Conservation (phyloP, 805 yeast genomes). For the Saccharomycopsis selenospora region DNA sequence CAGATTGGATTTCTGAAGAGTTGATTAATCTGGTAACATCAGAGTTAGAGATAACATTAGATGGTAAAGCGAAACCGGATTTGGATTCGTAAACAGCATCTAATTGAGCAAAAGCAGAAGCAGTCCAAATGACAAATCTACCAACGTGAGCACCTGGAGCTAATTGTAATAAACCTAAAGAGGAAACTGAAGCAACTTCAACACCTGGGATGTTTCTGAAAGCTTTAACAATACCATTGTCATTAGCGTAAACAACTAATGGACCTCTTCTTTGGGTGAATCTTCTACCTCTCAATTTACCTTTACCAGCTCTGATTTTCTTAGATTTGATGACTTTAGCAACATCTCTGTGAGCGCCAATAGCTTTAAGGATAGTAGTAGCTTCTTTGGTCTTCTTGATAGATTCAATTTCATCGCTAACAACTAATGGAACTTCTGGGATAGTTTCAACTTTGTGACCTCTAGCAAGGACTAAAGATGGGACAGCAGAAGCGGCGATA, state of each 20-base stretch:
- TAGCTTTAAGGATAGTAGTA: constrained; percentile 93
- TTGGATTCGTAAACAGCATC: constrained; percentile 97
- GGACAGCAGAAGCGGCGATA: constrained; percentile 97
- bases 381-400: constrained; percentile 97
- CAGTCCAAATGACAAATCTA: constrained; percentile 99
- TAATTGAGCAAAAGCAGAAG: constrained; percentile 92
- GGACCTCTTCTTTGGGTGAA: constrained; percentile 99
- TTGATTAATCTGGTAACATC: constrained; percentile 96
- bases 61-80: constrained; percentile 87
- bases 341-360: constrained; percentile 98
- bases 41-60: constrained; percentile 89
- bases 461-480: constrained; percentile 97
- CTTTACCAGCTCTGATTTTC: constrained; percentile 99
- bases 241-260: constrained; percentile 95
- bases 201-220: constrained; percentile 99
- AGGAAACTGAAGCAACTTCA: constrained; percentile 87
- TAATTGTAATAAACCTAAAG: constrained; percentile 92
- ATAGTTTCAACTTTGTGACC: constrained; percentile 99
- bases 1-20: constrained; percentile 99
- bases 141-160: constrained; percentile 99
- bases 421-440: constrained; percentile 97
- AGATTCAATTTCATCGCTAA: constrained; percentile 86
- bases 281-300: constrained; percentile 99
- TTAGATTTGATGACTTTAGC: constrained; percentile 96
- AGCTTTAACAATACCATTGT: constrained; percentile 96